Conservation (phyloP, 306 rosid species). For the Medicago arabica region DNA sequence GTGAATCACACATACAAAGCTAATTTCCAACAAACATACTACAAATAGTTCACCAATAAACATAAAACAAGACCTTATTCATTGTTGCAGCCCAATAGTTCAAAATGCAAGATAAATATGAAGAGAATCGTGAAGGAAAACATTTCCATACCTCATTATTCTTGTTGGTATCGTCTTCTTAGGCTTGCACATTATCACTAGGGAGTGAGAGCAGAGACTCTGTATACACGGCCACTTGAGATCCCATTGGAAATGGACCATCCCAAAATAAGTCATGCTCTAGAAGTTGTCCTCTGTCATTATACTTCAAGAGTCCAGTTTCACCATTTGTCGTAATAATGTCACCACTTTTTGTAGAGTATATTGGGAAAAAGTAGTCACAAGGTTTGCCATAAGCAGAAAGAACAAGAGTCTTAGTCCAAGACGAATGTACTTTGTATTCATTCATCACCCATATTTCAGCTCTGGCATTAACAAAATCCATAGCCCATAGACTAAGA, state of each 20-base stretch:
- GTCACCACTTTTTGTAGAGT: conserved; percentile 29
- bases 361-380: neutral
- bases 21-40: neutral
- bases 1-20: no score
- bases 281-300: neutral
- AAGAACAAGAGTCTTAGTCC: conserved; percentile 32
- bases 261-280: neutral
- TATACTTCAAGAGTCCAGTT: neutral
- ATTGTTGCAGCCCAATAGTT: neutral
- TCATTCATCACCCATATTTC: conserved; percentile 41
- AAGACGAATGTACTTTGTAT: conserved; percentile 36
- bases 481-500: neutral
- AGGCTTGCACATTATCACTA: no score
- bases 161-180: neutral
- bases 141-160: neutral
- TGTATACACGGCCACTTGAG: neutral
- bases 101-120: neutral
- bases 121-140: neutral
- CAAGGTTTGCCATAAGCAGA: neutral
- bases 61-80: neutral
- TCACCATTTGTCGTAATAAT: neutral
- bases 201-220: no score
- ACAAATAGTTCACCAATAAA: neutral
- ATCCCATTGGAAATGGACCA: no score
- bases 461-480: neutral